These are phyloP conservation scores for Pochonia chlamydosporia DNA, from an alignment of 2,329 filamentous ascomycete species.

Conservation along the genomic window DNA sequence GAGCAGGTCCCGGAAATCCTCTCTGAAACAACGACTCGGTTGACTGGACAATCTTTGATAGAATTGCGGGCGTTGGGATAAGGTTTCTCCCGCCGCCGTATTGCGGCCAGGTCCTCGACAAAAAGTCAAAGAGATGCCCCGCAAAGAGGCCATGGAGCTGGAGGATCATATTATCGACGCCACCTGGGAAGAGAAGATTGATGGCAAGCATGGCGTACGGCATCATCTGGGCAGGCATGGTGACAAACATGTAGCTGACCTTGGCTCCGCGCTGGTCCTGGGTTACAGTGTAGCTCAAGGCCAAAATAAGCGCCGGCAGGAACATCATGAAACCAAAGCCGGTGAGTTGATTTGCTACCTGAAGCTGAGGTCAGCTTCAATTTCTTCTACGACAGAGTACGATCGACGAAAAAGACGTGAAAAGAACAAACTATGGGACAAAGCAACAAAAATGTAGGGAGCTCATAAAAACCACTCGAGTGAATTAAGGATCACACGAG, in stretches of 20 bases:
- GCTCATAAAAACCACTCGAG: constrained; percentile 54
- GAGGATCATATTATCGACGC: constrained; percentile 49
- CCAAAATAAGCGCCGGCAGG: constrained; percentile 64
- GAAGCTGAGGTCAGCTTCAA: constrained; percentile 15
- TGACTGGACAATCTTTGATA: constrained; percentile 60
- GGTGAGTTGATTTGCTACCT: constrained; percentile 25
- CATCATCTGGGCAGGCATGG: constrained; percentile 73
- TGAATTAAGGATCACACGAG: constrained; percentile 54
- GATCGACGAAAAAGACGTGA: background rate
- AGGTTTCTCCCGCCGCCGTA: constrained; percentile 79
- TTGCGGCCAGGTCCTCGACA: constrained; percentile 80
- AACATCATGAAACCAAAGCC: constrained; percentile 38
- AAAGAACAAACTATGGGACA: background rate
- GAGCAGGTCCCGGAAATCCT: constrained; percentile 47
- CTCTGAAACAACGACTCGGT: constrained; percentile 13
- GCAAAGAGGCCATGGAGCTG: constrained; percentile 77
- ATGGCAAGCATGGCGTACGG: constrained; percentile 75
- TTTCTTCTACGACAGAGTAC: background rate
- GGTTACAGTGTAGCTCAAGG: constrained; percentile 75
- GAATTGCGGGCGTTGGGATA: constrained; percentile 65
- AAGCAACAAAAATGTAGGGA: constrained; percentile 48
- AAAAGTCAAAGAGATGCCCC: constrained; percentile 85
- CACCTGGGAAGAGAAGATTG: constrained; percentile 60
- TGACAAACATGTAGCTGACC: constrained; percentile 75
- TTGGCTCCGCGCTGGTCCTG: constrained; percentile 78